A percentile compares a stretch with the other conserved stretches of the same genome.
These are phyloP conservation scores for Isatis tinctoria DNA, from an alignment of 345 rosid genomes.

Conservation along the genomic window DNA sequence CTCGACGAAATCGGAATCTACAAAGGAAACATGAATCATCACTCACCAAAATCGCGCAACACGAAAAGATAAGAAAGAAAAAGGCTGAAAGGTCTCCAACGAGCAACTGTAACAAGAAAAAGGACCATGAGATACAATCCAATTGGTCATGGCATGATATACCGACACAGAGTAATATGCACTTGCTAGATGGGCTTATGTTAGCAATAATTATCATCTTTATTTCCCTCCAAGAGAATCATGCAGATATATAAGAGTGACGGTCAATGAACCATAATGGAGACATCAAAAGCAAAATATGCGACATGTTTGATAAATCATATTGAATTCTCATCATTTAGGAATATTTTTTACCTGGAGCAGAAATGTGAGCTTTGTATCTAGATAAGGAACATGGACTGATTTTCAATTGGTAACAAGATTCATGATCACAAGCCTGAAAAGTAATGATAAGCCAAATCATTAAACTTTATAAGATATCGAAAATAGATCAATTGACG, in stretches of 20 bases:
- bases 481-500: not conserved
- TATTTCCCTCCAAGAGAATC: constrained; percentile 96
- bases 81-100: constrained; percentile 75
- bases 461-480: not conserved
- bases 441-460: constrained; percentile 17
- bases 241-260: constrained; percentile 36
- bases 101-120: constrained; percentile 61
- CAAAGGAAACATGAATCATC: not conserved
- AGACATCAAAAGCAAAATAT: not conserved
- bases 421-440: constrained; percentile 98
- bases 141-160: not conserved
- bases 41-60: not conserved
- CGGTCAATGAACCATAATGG: not conserved
- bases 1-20: not conserved
- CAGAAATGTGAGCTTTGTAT: constrained; percentile 95
- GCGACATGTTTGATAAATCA: not conserved
- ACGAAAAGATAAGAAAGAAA: not conserved
- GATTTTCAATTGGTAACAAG: constrained; percentile 96
- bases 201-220: constrained; percentile 96
- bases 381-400: constrained; percentile 94
- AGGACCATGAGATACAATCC: constrained; percentile 17
- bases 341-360: constrained; percentile 63
- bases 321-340: not conserved
- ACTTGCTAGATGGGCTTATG: constrained; percentile 92
- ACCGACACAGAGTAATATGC: constrained; percentile 10